A percentile compares a stretch with the other conserved stretches of the same genome.
phyloP scores from a whole-genome alignment of 768 basidiomycete genomes.

The Mycena kentingensis region DNA sequence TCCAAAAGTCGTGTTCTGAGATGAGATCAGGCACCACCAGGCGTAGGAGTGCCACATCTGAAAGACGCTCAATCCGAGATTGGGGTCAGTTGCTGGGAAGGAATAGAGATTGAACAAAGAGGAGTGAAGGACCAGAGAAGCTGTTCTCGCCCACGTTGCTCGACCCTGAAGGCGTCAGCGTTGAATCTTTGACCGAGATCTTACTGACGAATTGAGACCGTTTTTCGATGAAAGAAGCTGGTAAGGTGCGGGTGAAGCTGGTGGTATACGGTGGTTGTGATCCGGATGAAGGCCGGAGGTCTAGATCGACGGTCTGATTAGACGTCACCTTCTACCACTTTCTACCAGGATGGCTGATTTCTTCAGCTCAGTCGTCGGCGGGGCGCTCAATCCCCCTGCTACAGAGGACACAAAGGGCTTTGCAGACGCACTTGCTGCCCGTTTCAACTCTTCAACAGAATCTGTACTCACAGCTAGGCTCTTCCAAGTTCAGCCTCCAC shows the following conservation, averaged over 20 bases:
- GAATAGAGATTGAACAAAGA: no score
- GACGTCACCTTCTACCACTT: neutral
- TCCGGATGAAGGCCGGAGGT: constrained; percentile 80
- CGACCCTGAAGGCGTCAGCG: constrained; percentile 6
- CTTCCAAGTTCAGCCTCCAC: constrained; percentile 29
- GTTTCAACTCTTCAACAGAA: constrained; percentile 41
- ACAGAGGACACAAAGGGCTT: constrained; percentile 43
- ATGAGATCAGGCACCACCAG: neutral
- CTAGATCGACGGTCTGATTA: constrained; percentile 53
- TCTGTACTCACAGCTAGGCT: constrained; percentile 41
- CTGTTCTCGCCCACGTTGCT: neutral
- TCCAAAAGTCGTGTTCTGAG: constrained; percentile 11
- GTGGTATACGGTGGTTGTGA: constrained; percentile 84
- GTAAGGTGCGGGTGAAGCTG: constrained; percentile 56
- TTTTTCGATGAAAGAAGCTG: neutral
- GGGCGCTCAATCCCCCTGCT: constrained; percentile 20
- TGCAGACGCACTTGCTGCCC: constrained; percentile 54
- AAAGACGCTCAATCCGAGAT: no score
- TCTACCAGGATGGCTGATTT: constrained; percentile 25
- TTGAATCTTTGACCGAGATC: neutral
- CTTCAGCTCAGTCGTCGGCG: constrained; percentile 43
- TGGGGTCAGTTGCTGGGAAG: no score
- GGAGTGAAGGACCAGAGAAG: neutral
- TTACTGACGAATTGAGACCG: neutral
- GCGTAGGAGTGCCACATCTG: no score